Evolutionary conservation across 202 grass and related monocot genomes (phyloP), one percentile per base, ranked within the genome.

Genomic region (Setaria italica): DNA sequence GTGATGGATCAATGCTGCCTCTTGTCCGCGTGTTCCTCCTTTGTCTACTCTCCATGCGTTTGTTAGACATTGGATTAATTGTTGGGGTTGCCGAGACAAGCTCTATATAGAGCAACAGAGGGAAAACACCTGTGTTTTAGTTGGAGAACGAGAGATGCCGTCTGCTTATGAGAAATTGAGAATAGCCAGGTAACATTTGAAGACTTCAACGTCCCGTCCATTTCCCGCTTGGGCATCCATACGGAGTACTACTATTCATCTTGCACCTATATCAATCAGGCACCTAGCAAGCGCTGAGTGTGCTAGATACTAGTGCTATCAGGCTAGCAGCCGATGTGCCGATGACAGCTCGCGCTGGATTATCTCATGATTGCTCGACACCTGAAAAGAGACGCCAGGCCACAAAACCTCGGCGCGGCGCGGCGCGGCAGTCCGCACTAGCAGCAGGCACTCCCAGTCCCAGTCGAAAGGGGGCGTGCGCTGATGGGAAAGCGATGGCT

Each of bases 301-400:
- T 32, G 15, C 15, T 54, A 66, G 63, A 66, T 66, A 7, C 63
- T 51, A 33, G 13, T 53, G 0, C 45, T 34, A 33, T 3, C 46
- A 51, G 29, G 70, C 69, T 39, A 11, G 45, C 57, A 37, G 30
- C 64, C 43, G 21, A 29, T 63, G 43, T 11, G 17, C 2, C 21
- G 6, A 48, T 62, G 39, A 74, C 14, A 35, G 20, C 1, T 21
- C 7, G 43, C 43, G 43, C 43, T 43, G 64, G 80, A 80, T 54
- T 54, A 51, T 9, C 51, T 62, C 30, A 60, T 70, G 30, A 74
- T 81, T 70, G 82, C 21, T 81, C 11, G 62, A 85, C 82, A 85
- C 87, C 87, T 85, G 77, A 89, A 79, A 69, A 70, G 57, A 70
- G 42, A 17, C 29, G 53, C 7, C 4, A 64, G 62, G 62, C 62